phyloP scores from a whole-genome alignment of 768 basidiomycete genomes.

The Tephrocybe sp. region DNA sequence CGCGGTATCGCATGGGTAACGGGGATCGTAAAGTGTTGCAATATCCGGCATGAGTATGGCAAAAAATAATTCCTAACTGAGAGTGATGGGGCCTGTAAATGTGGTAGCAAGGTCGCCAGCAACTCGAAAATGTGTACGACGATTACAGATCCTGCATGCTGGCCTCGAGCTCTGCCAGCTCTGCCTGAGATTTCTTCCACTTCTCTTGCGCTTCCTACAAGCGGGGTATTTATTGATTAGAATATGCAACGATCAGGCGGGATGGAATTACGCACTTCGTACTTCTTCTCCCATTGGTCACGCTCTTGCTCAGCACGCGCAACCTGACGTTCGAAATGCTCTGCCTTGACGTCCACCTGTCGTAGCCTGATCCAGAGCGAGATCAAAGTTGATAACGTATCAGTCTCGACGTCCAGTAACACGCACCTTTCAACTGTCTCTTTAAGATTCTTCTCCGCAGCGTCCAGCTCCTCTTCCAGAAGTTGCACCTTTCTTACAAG shows the following conservation, averaged over 20 bases:
- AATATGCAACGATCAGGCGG: neutral
- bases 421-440: slow-evolving; percentile 95
- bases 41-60: slow-evolving; percentile 11
- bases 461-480: slow-evolving; percentile 93
- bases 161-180: slow-evolving; percentile 79
- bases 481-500: slow-evolving; percentile 83
- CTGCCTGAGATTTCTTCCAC: slow-evolving; percentile 69
- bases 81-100: slow-evolving; percentile 2
- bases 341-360: slow-evolving; percentile 97
- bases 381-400: slow-evolving; percentile 16
- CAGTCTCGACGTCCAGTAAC: slow-evolving; percentile 5
- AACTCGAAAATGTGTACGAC: neutral
- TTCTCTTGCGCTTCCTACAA: slow-evolving; percentile 70
- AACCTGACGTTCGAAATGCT: slow-evolving; percentile 95
- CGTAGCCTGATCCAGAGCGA: slow-evolving; percentile 58
- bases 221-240: slow-evolving; percentile 7
- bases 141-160: slow-evolving; percentile 71
- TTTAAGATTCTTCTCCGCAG: slow-evolving; percentile 93
- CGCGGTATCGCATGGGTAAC: slow-evolving; percentile 10
- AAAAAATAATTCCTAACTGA: slow-evolving; percentile 9
- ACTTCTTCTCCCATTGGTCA: slow-evolving; percentile 92
- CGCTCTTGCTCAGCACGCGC: slow-evolving; percentile 85
- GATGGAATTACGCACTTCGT: slow-evolving; percentile 59
- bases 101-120: slow-evolving; percentile 1
- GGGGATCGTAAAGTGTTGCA: slow-evolving; percentile 7